Percentiles rank a stretch among this genome's conserved stretches.
phyloP scores from a whole-genome alignment of 495 filamentous ascomycete species.

The Thozetella sp. region DNA sequence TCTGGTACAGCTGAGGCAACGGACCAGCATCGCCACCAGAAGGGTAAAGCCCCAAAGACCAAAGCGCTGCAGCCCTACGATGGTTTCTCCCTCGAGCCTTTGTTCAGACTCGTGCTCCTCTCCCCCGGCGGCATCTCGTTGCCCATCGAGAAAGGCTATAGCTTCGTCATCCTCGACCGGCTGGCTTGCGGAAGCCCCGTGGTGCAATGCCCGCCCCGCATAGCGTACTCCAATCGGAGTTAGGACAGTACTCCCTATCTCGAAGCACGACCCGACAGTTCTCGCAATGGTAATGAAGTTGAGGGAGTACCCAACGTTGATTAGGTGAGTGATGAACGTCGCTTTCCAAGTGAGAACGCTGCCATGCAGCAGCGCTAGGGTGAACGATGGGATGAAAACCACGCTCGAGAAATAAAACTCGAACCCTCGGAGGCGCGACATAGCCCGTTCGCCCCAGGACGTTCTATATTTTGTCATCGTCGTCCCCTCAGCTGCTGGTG shows the following conservation, averaged over 20 bases:
- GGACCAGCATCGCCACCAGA: slow-evolving; percentile 39
- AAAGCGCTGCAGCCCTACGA: slow-evolving; percentile 37
- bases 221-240: slow-evolving; percentile 38
- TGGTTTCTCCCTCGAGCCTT: slow-evolving; percentile 18
- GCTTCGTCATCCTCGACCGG: slow-evolving; percentile 18
- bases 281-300: slow-evolving; percentile 54
- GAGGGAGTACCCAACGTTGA: slow-evolving; percentile 54
- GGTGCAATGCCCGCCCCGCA: slow-evolving; percentile 20
- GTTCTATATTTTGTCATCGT: neutral
- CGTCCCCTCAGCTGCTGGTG: neutral
- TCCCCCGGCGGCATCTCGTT: too few relatives aligned
- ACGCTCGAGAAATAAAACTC: slow-evolving; percentile 38
- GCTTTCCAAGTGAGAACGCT: slow-evolving; percentile 61
- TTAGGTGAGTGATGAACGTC: slow-evolving; percentile 62
- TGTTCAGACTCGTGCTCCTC: slow-evolving; percentile 6
- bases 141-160: slow-evolving; percentile 17
- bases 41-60: slow-evolving; percentile 44
- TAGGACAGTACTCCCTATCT: slow-evolving; percentile 48
- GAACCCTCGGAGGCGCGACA: slow-evolving; percentile 29
- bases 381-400: slow-evolving; percentile 55
- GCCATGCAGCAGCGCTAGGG: slow-evolving; percentile 57
- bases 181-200: slow-evolving; percentile 1
- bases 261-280: slow-evolving; percentile 52
- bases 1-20: neutral
- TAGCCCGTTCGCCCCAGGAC: slow-evolving; percentile 13